phyloP scores from a whole-genome alignment of 2,329 filamentous ascomycete species.

The Xylaria sp. region DNA sequence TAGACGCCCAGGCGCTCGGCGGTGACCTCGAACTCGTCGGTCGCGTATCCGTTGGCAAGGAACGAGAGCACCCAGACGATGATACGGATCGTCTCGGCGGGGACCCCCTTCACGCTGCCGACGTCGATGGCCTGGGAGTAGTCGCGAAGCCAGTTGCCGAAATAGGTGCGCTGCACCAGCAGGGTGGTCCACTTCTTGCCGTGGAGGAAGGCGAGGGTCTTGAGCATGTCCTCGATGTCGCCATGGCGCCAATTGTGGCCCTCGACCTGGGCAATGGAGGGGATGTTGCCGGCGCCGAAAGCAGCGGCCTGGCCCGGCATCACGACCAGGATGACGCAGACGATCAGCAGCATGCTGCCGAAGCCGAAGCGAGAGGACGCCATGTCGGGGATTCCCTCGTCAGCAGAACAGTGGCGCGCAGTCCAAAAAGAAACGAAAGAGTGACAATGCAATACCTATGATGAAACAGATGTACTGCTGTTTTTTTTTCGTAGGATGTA shows the following conservation, averaged over 20 bases:
- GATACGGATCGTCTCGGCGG: constrained; percentile 76
- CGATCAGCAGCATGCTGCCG: constrained; percentile 55
- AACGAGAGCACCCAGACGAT: constrained; percentile 83
- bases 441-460: too few species aligned
- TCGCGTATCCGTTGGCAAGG: constrained; percentile 82
- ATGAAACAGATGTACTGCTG: neutral
- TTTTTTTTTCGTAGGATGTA: neutral
- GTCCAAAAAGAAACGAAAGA: too few species aligned
- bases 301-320: constrained; percentile 60
- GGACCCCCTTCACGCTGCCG: constrained; percentile 76
- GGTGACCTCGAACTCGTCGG: constrained; percentile 82
- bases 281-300: constrained; percentile 73
- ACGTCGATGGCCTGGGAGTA: constrained; percentile 85
- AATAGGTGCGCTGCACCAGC: constrained; percentile 78
- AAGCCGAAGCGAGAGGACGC: constrained; percentile 50
- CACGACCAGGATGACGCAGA: constrained; percentile 57
- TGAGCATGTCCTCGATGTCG: constrained; percentile 82
- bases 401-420: accelerated
- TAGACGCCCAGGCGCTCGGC: constrained; percentile 79
- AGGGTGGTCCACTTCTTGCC: constrained; percentile 85
- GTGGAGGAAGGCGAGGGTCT: constrained; percentile 73
- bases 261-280: constrained; percentile 65
- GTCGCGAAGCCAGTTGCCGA: constrained; percentile 85
- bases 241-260: constrained; percentile 73
- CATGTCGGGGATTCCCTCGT: constrained; percentile 43